Percentiles rank a stretch among this genome's conserved stretches.
Conservation (phyloP, 1,284 basidiomycete genomes). For the Porphyrellus sp. region DNA sequence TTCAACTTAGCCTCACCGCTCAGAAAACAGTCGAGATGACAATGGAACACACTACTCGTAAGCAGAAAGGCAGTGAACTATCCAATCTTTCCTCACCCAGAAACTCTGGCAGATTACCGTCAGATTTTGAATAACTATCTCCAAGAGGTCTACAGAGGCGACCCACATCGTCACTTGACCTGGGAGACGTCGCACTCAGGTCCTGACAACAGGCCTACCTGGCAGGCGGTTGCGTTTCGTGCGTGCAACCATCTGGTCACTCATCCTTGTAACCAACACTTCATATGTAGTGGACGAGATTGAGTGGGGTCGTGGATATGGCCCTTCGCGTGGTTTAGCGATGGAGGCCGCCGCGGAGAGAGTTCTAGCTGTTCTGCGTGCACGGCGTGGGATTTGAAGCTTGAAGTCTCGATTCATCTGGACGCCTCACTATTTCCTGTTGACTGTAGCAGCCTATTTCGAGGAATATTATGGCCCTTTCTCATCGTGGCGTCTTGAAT, state of each 20-base stretch:
- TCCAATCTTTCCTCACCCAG: slow-evolving; percentile 5
- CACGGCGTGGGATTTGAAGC: background rate
- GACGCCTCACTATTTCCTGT: background rate
- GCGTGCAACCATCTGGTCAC: slow-evolving; percentile 7
- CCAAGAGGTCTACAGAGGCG: slow-evolving; percentile 17
- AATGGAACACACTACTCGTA: slow-evolving; percentile 19
- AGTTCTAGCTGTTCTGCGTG: slow-evolving; percentile 20
- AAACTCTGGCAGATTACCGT: slow-evolving; percentile 17
- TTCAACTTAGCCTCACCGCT: background rate
- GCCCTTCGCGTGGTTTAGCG: slow-evolving; percentile 20
- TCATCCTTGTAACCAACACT: background rate
- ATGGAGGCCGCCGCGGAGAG: slow-evolving; percentile 26
- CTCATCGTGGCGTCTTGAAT: background rate
- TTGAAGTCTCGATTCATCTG: background rate
- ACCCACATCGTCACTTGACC: slow-evolving; percentile 14
- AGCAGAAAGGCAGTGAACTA: slow-evolving; percentile 2
- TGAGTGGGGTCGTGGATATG: slow-evolving; percentile 31
- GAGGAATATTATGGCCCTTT: background rate
- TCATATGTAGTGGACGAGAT: slow-evolving; percentile 22
- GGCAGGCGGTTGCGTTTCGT: slow-evolving; percentile 28
- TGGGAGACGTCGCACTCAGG: slow-evolving; percentile 26
- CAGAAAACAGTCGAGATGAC: background rate
- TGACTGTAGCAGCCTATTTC: background rate
- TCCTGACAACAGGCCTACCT: slow-evolving; percentile 27
- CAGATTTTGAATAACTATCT: slow-evolving; percentile 29